These are phyloP conservation scores for Acacia melanoxylon DNA, from an alignment of 306 rosid genomes.

Conservation along the genomic window DNA sequence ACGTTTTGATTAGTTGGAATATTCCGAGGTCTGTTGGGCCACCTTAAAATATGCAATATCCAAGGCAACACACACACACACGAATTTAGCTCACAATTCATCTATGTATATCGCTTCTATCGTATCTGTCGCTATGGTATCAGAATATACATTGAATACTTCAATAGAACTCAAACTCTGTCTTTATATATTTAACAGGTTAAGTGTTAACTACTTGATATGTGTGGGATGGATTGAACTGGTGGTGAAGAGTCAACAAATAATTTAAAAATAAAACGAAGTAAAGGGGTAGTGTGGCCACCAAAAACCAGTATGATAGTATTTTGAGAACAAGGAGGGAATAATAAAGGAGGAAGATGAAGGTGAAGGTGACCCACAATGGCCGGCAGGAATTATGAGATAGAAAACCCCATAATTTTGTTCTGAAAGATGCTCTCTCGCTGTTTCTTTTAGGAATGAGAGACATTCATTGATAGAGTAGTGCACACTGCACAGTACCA, in stretches of 20 bases:
- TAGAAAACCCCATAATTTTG: constrained; percentile 14
- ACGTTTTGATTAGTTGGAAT: not conserved
- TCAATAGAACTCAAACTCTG: not conserved
- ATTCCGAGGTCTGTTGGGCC: not conserved
- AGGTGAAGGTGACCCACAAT: not conserved
- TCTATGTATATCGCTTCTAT: not conserved
- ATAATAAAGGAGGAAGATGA: not conserved
- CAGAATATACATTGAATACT: not conserved
- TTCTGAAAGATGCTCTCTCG: not conserved
- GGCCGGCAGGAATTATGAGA: constrained; percentile 15
- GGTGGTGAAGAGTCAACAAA: not conserved
- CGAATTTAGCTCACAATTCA: not conserved
- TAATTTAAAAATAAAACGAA: not conserved
- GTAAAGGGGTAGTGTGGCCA: not conserved
- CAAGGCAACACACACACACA: no score
- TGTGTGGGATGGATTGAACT: not conserved
- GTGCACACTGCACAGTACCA: not conserved
- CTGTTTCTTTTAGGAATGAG: not conserved
- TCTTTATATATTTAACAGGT: not conserved
- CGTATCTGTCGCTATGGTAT: not conserved
- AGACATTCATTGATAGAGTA: not conserved
- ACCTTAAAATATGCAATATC: not conserved
- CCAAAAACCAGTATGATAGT: not conserved
- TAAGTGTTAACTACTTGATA: not conserved
- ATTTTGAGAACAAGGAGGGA: not conserved